Base-by-base conservation (phyloP, 805 yeast genomes). In the Danielia oregonensis region DNA sequence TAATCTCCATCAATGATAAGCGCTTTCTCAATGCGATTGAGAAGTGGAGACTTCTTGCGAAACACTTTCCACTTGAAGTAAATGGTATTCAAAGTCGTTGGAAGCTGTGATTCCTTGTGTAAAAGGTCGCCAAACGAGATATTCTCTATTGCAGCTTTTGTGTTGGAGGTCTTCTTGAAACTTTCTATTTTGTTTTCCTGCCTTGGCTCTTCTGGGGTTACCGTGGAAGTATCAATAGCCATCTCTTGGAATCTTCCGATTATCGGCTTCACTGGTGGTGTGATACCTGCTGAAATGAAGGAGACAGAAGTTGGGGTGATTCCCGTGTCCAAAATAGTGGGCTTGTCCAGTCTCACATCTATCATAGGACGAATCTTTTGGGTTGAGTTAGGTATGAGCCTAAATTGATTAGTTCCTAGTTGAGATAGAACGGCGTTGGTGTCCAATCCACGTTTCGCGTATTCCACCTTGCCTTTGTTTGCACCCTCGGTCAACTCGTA, bases 1-100 rank as follows among this genome's bases (percentile, higher is more conserved):
- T 87, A 88, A 49, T 87, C 95, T n/a, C 97, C 97, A 58, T 91
- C 97, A 24, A 91, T 76, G 1, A 93, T 88, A 21, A 91, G 66
- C 1, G 88, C 76, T 48, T 93, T 77, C 48, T 88, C 95, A 41
- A 86, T 86, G 35, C 88, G 72, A 37, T 78, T 79, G 39, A 84
- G 76, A 44, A 91, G 79, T 0, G 94, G 80, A 15, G 88, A 89
- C 49, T 89, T 91, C 40, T 93, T 76, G 50, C 97, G 72, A 85
- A 87, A 86, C 0, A 91, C 95, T 12, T 77, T 80, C 75, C 88
- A 91, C 49, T 84, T 84, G 52, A 82, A 82, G 52, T 87, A 87
- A 4, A 86, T 78, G 3, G 82, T 72, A 37, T 63, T 67, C 24
- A 64, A 45, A 25, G 55, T 63, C 11, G 59, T 46, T 1, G 71